phyloP scores from a whole-genome alignment of 2,329 filamentous ascomycete genomes.

The Ophiostoma himal-ulmi region DNA sequence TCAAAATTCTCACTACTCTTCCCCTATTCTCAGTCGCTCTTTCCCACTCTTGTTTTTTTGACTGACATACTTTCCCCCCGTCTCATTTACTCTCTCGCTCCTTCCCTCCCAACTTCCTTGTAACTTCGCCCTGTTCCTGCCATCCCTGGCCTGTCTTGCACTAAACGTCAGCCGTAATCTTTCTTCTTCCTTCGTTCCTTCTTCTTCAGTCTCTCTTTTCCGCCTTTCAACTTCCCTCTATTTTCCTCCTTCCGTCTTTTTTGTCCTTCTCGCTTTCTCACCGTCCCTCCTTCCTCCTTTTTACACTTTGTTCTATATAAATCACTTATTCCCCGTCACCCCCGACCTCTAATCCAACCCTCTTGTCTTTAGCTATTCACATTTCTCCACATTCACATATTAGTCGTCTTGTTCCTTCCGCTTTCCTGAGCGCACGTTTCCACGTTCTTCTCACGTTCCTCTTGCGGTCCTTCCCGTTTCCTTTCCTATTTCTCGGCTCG shows the following conservation, averaged over 20 bases:
- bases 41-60: not conserved
- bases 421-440: not conserved
- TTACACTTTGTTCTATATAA: not conserved
- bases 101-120: not conserved
- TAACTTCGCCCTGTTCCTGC: not conserved
- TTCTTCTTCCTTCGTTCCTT: not conserved
- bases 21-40: not conserved
- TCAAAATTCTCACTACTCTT: not conserved
- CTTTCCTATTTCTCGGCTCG: not conserved
- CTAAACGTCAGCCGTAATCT: not conserved
- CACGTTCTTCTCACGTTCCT: not conserved
- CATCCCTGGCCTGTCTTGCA: not conserved
- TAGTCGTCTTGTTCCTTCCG: not conserved
- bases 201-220: not conserved
- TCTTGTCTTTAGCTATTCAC: not conserved
- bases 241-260: not conserved
- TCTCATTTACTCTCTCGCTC: not conserved
- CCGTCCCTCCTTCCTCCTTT: not conserved
- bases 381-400: conserved; percentile 1
- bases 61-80: not conserved
- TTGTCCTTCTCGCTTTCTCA: not conserved
- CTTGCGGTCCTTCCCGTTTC: not conserved
- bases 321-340: not conserved
- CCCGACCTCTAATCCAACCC: not conserved
- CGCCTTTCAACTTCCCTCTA: not conserved